phyloP scores from a whole-genome alignment of 2,329 filamentous ascomycete species.

The Cladosporium sp. region DNA sequence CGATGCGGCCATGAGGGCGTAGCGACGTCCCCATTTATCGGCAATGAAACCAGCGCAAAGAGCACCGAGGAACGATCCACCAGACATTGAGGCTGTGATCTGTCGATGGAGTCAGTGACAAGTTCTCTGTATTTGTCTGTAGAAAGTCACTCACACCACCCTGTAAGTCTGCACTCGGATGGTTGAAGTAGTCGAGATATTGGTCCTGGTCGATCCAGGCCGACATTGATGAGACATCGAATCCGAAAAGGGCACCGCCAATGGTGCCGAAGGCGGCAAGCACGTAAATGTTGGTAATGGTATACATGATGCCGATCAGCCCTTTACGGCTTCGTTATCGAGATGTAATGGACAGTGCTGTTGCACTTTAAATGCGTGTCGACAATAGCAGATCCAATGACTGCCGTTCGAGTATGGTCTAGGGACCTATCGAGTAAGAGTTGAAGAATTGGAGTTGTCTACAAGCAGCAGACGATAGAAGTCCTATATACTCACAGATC shows the following conservation, averaged over 20 bases:
- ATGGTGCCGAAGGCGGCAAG: conserved; percentile 59
- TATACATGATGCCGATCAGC: conserved; percentile 9
- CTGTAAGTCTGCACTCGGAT: conserved; percentile 55
- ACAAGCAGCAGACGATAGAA: conserved; percentile 12
- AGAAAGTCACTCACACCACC: conserved; percentile 46
- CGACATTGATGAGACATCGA: conserved; percentile 73
- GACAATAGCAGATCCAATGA: neutral
- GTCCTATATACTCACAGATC: neutral
- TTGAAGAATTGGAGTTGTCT: conserved; percentile 19
- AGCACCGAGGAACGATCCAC: conserved; percentile 66
- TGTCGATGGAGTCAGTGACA: neutral
- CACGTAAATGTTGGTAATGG: conserved; percentile 58
- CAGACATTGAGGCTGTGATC: conserved; percentile 71
- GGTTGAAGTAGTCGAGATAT: conserved; percentile 70
- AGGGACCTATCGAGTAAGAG: neutral
- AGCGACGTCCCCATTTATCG: conserved; percentile 56
- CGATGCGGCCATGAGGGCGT: conserved; percentile 53
- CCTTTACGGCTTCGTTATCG: neutral
- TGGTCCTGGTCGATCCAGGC: conserved; percentile 53
- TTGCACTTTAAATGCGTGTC: neutral
- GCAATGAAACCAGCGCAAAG: conserved; percentile 59
- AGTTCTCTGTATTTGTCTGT: neutral
- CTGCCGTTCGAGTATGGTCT: neutral
- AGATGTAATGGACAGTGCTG: neutral
- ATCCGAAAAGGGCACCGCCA: conserved; percentile 73